A percentile compares a stretch with the other conserved stretches of the same genome.
Conservation (phyloP, 2,329 filamentous ascomycete species). For the Scopulariopsis brevicaulis region DNA sequence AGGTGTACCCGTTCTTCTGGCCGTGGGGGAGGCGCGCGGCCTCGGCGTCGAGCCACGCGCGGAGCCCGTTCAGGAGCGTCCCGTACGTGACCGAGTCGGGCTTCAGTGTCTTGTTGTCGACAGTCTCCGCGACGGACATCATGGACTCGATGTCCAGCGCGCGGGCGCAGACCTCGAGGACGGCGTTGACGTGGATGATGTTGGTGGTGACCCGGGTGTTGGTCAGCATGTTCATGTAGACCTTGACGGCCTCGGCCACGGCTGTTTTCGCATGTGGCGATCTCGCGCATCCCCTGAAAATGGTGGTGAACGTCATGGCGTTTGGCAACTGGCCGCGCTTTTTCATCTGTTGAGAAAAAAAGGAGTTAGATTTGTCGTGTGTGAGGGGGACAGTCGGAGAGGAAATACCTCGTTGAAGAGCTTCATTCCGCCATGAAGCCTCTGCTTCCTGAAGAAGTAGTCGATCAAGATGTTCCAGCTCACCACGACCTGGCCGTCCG, state of each 20-base stretch:
- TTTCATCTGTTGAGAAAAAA: constrained; percentile 64
- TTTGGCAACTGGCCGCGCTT: constrained; percentile 77
- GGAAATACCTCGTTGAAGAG: constrained; percentile 71
- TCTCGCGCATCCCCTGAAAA: constrained; percentile 63
- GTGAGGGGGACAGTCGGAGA: constrained; percentile 7
- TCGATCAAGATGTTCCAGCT: constrained; percentile 84
- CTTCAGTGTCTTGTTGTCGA: constrained; percentile 51
- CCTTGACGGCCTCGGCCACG: constrained; percentile 55
- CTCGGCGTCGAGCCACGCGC: constrained; percentile 26
- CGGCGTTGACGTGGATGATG: constrained; percentile 77
- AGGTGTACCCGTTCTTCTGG: constrained; percentile 14
- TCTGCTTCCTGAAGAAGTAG: constrained; percentile 51
- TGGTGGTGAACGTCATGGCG: constrained; percentile 69
- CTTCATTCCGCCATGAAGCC: constrained; percentile 56
- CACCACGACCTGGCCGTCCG: constrained; percentile 52
- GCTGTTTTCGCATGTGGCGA: constrained; percentile 46
- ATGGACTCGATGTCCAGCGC: constrained; percentile 68
- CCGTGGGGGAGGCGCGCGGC: constrained; percentile 12
- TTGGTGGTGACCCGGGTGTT: constrained; percentile 56
- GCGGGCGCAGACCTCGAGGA: constrained; percentile 69
- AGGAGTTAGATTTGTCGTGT: constrained; percentile 5
- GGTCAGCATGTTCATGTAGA: constrained; percentile 66
- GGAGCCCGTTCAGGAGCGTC: constrained; percentile 70
- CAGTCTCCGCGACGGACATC: constrained; percentile 63
- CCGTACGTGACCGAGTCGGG: constrained; percentile 67